Base-by-base conservation (phyloP, 306 rosid species). In the Sesbania bispinosa region DNA sequence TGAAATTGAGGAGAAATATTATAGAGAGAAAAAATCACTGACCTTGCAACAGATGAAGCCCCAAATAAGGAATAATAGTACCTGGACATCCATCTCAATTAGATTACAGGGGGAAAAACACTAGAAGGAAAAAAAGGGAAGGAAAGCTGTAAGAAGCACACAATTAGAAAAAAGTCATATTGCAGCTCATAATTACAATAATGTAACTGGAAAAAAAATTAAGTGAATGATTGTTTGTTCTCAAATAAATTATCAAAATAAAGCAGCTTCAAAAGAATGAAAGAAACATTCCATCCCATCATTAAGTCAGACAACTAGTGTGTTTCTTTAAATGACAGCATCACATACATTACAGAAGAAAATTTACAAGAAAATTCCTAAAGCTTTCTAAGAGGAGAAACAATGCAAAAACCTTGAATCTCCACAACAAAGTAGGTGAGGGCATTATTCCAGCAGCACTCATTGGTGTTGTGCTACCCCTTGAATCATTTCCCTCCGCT, bases 401-500 rank as follows among this genome's bases (percentile, higher is more conserved):
- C n/a, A n/a, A n/a, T n/a, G n/a, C n/a, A n/a, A n/a, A n/a, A n/a
- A 95, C 99, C 97, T 95, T 95, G 78, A 86, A 91, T 88, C 97
- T 89, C 96, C 93, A 83, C 81, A 95, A 77, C 39, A 88, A 83
- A 57, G 79, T 71, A 45, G 99, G 99, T 2, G 99, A 95, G 2
- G 99, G 99, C 79, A 82, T 82, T n/a, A 91, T 85, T 51, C 79
- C 78, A 36, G 83, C 33, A 4, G 85, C 75, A 80, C 62, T 82
- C 58, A 82, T 55, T 7, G 88, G 74, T 5, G 82, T 26, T 13
- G 47, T 46, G 6, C 69, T 82, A 75, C 88, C 83, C 85, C 81
- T 86, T 81, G 79, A 60, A 79, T 85, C 89, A 55, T 59, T 74
- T 7, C 47, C 69, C 78, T 89, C 96, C 26, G 57, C 15, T 1